Evolutionary conservation across 306 rosid species (phyloP), one percentile per base, ranked within the genome.

Genomic region (Luffa aegyptiaca): DNA sequence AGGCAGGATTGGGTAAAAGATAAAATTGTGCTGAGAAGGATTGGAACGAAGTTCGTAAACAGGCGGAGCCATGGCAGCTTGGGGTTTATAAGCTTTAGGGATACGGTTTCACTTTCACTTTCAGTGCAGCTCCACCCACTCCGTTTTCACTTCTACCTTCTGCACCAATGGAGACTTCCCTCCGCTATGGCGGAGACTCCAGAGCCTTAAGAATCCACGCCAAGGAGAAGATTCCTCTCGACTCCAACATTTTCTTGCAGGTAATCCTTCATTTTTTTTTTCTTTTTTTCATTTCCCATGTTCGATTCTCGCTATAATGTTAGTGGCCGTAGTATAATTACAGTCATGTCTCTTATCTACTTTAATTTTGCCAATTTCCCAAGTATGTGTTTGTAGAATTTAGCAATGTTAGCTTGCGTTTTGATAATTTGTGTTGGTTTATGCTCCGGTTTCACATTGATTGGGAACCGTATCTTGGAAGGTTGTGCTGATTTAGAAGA

Each of bases 111-210:
- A 9, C 12, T 16, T 68, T 39, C 33, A 64, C n/a, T 0, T 20
- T 63, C 20, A 1, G 4, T 35, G 37, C 55, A 11, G 35, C 49
- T 69, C 51, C 80, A 41, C 9, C 80, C 46, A 3, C 55, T 41
- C 2, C 26, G 21, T 26, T 59, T 59, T 16, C 44, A 31, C 18
- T 59, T 59, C 66, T 59, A 5, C 37, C 26, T 26, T 61, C 68
- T 26, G 9, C 81, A 8, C 17, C 39, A 57, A 96, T 96, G 98
- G 98, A 96, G 82, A 91, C 99, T 57, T 96, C 97, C 76, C 86
- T 96, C 58, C 82, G 97, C 87, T 95, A 78, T 5, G 88, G 80
- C 42, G 91, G 86, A 74, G 93, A 93, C 58, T 86, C 96, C 83
- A 90, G 85, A 84, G 87, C 91, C 52, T 31, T 96, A 18, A 84